phyloP scores from a whole-genome alignment of 2,329 filamentous ascomycete species.

The Biscogniauxia mediterranea region DNA sequence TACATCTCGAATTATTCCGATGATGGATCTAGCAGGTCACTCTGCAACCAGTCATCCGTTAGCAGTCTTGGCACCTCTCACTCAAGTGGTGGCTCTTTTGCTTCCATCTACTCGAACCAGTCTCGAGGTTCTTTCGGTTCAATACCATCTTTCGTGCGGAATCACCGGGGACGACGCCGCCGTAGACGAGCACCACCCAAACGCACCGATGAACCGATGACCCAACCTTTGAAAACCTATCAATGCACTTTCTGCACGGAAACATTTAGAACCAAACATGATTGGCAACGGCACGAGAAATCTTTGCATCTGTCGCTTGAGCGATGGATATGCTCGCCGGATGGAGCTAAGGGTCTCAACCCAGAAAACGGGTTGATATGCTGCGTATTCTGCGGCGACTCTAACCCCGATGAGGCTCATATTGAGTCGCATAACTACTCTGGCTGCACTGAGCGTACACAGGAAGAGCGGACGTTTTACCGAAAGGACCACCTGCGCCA shows the following conservation, averaged over 20 bases:
- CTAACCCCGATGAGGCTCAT: slow-evolving; percentile 54
- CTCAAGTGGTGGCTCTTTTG: slow-evolving; percentile 57
- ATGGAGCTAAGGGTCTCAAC: slow-evolving; percentile 54
- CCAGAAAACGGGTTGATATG: slow-evolving; percentile 55
- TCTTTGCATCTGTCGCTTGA: slow-evolving; percentile 63
- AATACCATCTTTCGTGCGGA: slow-evolving; percentile 42
- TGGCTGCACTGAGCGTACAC: slow-evolving; percentile 63
- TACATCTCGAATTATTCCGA: slow-evolving; percentile 58
- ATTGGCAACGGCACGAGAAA: slow-evolving; percentile 71
- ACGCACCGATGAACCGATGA: slow-evolving; percentile 37
- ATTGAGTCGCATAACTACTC: slow-evolving; percentile 59
- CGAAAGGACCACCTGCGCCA: slow-evolving; percentile 67
- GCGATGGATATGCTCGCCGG: slow-evolving; percentile 63
- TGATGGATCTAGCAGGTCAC: slow-evolving; percentile 57
- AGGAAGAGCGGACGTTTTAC: slow-evolving; percentile 63
- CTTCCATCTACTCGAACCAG: slow-evolving; percentile 57
- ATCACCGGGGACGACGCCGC: slow-evolving; percentile 45
- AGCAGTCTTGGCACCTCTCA: slow-evolving; percentile 62
- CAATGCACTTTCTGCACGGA: slow-evolving; percentile 70
- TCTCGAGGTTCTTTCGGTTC: slow-evolving; percentile 56
- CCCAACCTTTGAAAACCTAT: slow-evolving; percentile 53
- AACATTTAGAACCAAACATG: slow-evolving; percentile 65
- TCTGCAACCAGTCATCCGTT: slow-evolving; percentile 58
- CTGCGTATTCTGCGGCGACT: slow-evolving; percentile 60
- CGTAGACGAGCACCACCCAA: slow-evolving; percentile 46